Conservation (phyloP, 768 basidiomycete species). For the Boletus sp. region DNA sequence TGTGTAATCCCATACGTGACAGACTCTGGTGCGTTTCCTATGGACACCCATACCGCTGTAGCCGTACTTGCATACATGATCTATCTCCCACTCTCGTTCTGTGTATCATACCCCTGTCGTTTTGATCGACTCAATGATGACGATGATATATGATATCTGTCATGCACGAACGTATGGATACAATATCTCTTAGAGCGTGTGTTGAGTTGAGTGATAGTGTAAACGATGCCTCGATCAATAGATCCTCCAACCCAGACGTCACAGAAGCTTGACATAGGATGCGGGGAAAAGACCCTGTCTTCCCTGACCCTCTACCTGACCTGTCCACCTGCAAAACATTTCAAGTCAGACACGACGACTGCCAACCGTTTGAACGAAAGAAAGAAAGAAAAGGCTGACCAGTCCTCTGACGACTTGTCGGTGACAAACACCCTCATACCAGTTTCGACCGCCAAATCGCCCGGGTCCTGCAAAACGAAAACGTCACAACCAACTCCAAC, state of each 20-base stretch:
- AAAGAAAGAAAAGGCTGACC: conserved; percentile 42
- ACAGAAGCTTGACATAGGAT: conserved; percentile 63
- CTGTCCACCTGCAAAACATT: conserved; percentile 56
- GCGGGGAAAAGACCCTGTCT: conserved; percentile 63
- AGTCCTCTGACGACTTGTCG: conserved; percentile 70
- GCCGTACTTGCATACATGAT: conserved; percentile 19
- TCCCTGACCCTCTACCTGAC: conserved; percentile 56
- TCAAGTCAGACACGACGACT: background rate
- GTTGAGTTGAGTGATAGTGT: background rate
- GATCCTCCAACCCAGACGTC: conserved; percentile 6
- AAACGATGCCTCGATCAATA: background rate
- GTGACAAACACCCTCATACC: conserved; percentile 59
- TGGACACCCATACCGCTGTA: conserved; percentile 27
- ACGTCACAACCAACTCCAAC: background rate
- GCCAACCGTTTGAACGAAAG: background rate
- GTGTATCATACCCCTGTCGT: conserved; percentile 29
- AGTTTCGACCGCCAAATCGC: conserved; percentile 58
- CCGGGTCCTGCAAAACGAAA: conserved; percentile 51
- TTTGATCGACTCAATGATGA: conserved; percentile 20
- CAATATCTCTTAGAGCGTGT: background rate
- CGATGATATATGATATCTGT: too few relatives aligned
- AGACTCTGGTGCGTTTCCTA: conserved; percentile 18
- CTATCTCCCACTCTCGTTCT: conserved; percentile 33
- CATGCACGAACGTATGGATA: conserved; percentile 6
- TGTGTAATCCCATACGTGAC: conserved; percentile 4